These are phyloP conservation scores for Rhytidiadelphus loreus DNA, from an alignment of 225 moss, liverwort and hornwort species.

Conservation along the genomic window DNA sequence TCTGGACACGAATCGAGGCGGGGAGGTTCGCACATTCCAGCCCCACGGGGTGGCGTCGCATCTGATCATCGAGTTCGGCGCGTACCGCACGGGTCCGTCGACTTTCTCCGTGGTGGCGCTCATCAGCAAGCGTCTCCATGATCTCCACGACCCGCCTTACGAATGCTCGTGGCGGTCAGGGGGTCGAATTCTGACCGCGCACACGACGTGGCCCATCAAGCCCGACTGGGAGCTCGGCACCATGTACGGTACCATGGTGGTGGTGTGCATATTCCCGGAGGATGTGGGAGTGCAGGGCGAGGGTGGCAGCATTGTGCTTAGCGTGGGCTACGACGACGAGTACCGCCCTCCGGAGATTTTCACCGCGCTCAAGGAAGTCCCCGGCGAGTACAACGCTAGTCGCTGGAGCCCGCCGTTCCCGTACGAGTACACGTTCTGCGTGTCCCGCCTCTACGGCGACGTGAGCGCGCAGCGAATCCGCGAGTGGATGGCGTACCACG, in stretches of 20 bases:
- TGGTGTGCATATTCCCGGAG: constrained; percentile 3
- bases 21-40: not conserved
- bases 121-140: not conserved
- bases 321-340: constrained; percentile 12
- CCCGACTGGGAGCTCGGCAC: constrained; percentile 7
- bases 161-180: constrained; percentile 12
- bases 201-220: not conserved
- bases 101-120: constrained; percentile 13
- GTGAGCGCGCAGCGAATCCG: constrained; percentile 23
- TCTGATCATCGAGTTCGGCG: constrained; percentile 23
- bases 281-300: constrained; percentile 4
- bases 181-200: not conserved
- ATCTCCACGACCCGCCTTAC: not conserved
- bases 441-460: constrained; percentile 18
- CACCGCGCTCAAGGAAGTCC: not conserved
- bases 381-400: constrained; percentile 13
- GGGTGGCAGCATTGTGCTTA: constrained; percentile 8
- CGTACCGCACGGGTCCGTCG: constrained; percentile 8
- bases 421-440: constrained; percentile 23
- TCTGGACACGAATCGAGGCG: not conserved
- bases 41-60: constrained; percentile 22
- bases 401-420: constrained; percentile 13
- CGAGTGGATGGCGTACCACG: constrained; percentile 42
- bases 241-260: constrained; percentile 18
- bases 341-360: constrained; percentile 4